These are phyloP conservation scores for Penicillium sp. DNA, from an alignment of 2,329 filamentous ascomycete genomes.

Conservation along the genomic window DNA sequence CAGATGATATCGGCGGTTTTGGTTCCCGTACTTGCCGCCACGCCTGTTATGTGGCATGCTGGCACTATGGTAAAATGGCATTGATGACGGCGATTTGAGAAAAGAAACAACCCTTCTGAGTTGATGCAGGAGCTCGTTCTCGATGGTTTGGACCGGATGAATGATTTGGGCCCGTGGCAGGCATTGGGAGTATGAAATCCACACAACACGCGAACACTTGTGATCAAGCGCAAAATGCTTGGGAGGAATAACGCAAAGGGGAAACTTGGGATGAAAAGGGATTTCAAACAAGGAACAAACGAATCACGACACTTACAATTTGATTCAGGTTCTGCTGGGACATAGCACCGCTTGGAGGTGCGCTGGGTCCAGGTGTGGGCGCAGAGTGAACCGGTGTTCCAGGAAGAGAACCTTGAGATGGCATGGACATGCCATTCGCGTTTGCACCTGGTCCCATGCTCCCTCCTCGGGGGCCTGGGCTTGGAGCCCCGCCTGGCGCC, in stretches of 20 bases:
- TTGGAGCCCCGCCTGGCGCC: conserved; percentile 49
- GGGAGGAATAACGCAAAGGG: not conserved
- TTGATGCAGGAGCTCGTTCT: too few species aligned
- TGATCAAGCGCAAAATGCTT: not conserved
- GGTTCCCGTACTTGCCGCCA: too few species aligned
- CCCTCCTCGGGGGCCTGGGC: conserved; percentile 51
- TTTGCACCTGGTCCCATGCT: conserved; percentile 49
- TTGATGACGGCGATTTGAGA: too few species aligned
- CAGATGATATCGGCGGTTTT: too few species aligned
- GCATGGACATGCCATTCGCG: conserved; percentile 45
- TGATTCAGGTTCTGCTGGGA: conserved; percentile 92
- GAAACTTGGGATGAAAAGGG: not conserved
- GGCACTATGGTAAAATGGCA: too few species aligned
- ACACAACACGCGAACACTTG: too few species aligned
- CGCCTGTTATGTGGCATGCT: too few species aligned
- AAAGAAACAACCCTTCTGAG: too few species aligned
- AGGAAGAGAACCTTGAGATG: conserved; percentile 51
- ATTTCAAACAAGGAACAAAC: not conserved
- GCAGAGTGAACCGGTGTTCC: conserved; percentile 50
- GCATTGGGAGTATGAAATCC: too few species aligned
- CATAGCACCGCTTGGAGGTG: conserved; percentile 50
- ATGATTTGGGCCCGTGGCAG: too few species aligned
- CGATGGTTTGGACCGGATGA: too few species aligned
- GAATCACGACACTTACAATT: conserved; percentile 68
- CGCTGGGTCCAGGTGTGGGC: conserved; percentile 43